Evolutionary conservation across 129 eudicot genomes (phyloP).

Genomic region (Deinandra increscens): DNA sequence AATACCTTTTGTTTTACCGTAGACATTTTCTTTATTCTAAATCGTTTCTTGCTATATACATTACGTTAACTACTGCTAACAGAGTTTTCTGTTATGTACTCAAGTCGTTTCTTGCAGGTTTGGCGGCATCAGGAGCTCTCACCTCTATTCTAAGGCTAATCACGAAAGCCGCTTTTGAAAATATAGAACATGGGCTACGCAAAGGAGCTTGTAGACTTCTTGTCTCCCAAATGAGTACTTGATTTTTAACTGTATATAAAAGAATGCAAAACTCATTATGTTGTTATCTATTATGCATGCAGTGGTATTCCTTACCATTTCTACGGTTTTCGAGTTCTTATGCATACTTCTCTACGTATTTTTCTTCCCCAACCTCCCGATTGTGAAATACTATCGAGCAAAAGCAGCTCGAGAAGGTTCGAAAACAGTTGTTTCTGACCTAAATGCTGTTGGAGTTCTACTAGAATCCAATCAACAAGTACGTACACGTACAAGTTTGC

Average conservation of each 20-base stretch:
- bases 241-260: too few relatives aligned
- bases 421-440: constrained; percentile 4
- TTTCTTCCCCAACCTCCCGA: constrained; percentile 7
- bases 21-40: background rate
- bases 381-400: constrained; percentile 19
- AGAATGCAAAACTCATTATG: background rate
- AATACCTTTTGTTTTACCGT: background rate
- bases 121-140: constrained; percentile 1
- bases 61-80: background rate
- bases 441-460: background rate
- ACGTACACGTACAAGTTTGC: background rate
- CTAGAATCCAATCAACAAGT: background rate
- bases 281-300: background rate
- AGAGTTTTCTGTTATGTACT: background rate
- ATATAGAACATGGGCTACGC: constrained; percentile 11
- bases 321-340: background rate
- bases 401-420: constrained; percentile 19
- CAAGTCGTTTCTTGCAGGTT: constrained; percentile 10
- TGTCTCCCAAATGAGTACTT: too few relatives aligned
- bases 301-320: constrained; percentile 15
- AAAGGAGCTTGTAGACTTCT: constrained; percentile 17
- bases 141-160: constrained; percentile 14
- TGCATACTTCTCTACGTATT: constrained; percentile 4
- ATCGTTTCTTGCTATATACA: background rate
- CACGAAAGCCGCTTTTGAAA: constrained; percentile 8